These are phyloP conservation scores for Neurospora discreta DNA, from an alignment of 495 filamentous ascomycete genomes.

Conservation along the genomic window DNA sequence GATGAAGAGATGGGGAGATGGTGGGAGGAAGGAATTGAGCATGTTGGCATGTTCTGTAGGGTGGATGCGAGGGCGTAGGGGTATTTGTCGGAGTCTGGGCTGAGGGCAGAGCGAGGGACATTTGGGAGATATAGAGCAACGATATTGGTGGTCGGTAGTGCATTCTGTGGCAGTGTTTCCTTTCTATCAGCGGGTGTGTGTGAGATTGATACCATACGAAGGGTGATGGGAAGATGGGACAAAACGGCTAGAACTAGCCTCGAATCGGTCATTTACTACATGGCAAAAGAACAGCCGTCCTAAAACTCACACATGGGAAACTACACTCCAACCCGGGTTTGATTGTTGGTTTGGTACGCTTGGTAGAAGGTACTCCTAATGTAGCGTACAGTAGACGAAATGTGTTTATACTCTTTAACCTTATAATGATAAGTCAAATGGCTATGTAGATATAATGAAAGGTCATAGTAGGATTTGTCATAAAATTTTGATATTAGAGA, in stretches of 20 bases:
- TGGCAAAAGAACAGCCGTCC: neutral
- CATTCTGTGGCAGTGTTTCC: neutral
- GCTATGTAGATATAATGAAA: no score
- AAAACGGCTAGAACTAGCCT: neutral
- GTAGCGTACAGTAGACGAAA: no score
- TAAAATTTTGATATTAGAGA: no score
- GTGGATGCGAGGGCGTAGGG: constrained; percentile 12
- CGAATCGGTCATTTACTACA: neutral
- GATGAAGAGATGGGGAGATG: constrained; percentile 66
- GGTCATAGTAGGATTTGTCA: no score
- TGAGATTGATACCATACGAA: neutral
- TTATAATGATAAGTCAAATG: no score
- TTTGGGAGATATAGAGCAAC: neutral
- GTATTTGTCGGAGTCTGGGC: neutral
- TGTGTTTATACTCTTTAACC: no score
- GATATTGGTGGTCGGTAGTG: neutral
- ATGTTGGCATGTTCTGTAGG: constrained; percentile 65
- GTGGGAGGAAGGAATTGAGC: constrained; percentile 75
- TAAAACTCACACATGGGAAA: neutral
- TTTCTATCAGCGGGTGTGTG: neutral
- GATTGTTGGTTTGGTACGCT: no score
- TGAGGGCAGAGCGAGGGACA: neutral
- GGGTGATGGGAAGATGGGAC: neutral
- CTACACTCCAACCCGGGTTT: no score
- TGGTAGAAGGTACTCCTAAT: no score